phyloP scores from a whole-genome alignment of 2,329 filamentous ascomycete genomes.

The Endothia cerciana region DNA sequence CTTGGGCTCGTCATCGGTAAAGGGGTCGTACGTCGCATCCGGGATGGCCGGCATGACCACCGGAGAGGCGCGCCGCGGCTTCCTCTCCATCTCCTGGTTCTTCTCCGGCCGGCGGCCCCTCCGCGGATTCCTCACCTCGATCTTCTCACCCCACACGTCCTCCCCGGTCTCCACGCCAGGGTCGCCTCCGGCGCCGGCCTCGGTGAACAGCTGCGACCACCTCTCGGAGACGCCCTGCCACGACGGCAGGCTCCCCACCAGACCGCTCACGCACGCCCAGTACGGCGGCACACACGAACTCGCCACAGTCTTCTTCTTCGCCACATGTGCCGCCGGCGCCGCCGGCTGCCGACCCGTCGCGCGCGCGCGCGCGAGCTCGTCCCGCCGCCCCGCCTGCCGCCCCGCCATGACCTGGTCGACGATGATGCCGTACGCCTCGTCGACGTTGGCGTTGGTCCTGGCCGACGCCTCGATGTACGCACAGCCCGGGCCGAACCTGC shows the following conservation, averaged over 20 bases:
- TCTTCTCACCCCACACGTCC: constrained; percentile 19
- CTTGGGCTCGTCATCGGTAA: background rate
- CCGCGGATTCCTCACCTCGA: background rate
- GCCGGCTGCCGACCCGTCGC: no score
- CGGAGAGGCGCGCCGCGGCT: background rate
- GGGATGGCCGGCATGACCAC: constrained; percentile 2
- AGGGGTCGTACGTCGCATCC: background rate
- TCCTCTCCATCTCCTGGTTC: background rate
- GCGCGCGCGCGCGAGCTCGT: background rate
- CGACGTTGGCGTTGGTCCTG: constrained; percentile 23
- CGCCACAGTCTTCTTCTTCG: background rate
- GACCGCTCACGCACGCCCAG: constrained; percentile 1
- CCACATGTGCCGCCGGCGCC: background rate
- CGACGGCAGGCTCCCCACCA: background rate
- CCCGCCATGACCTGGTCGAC: constrained; percentile 22
- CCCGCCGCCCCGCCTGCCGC: constrained; percentile 1
- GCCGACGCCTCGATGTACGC: constrained; percentile 25
- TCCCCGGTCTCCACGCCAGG: background rate
- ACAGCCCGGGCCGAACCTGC: constrained; percentile 18
- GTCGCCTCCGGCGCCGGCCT: background rate
- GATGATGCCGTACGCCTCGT: constrained; percentile 22
- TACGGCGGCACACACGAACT: constrained; percentile 13
- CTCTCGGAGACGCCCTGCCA: constrained; percentile 9
- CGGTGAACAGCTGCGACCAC: constrained; percentile 3
- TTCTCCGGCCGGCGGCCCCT: background rate